Percentiles rank a stretch among this genome's conserved stretches.
phyloP scores from a whole-genome alignment of 2,329 filamentous ascomycete genomes.

The Trichophyton schoenleinii region DNA sequence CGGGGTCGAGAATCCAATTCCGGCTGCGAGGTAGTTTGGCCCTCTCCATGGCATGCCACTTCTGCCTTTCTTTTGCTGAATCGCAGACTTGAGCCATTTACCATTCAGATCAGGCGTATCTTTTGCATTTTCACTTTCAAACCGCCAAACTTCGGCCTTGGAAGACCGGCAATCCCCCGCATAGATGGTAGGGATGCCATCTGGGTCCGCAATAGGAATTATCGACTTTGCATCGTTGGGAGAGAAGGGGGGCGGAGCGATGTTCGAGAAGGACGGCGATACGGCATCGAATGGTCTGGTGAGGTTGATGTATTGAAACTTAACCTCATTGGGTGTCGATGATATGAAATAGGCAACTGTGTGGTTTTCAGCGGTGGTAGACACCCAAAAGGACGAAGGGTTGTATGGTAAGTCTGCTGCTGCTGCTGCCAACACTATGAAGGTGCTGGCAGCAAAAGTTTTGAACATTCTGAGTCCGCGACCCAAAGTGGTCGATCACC shows the following conservation, averaged over 20 bases:
- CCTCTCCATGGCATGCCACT: constrained; percentile 28
- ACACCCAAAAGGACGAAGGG: constrained; percentile 13
- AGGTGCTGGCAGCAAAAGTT: not conserved
- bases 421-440: constrained; percentile 5
- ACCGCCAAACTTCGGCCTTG: constrained; percentile 27
- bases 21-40: constrained; percentile 46
- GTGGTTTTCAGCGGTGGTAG: constrained; percentile 5
- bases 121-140: constrained; percentile 41
- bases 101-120: constrained; percentile 37
- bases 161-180: constrained; percentile 51
- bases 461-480: constrained; percentile 9
- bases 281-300: constrained; percentile 13
- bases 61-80: constrained; percentile 16
- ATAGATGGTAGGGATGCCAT: constrained; percentile 61
- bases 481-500: not conserved
- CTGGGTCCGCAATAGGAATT: constrained; percentile 51
- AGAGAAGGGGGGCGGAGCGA: constrained; percentile 45
- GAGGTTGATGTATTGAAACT: constrained; percentile 11
- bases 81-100: constrained; percentile 40
- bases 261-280: constrained; percentile 27
- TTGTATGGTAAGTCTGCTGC: constrained; percentile 11
- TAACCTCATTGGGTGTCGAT: constrained; percentile 8
- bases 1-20: constrained; percentile 56
- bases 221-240: constrained; percentile 45
- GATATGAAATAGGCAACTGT: constrained; percentile 10